These are phyloP conservation scores for Phytophthora sojae DNA, from an alignment of 352 stramenopile species.

Conservation along the genomic window DNA sequence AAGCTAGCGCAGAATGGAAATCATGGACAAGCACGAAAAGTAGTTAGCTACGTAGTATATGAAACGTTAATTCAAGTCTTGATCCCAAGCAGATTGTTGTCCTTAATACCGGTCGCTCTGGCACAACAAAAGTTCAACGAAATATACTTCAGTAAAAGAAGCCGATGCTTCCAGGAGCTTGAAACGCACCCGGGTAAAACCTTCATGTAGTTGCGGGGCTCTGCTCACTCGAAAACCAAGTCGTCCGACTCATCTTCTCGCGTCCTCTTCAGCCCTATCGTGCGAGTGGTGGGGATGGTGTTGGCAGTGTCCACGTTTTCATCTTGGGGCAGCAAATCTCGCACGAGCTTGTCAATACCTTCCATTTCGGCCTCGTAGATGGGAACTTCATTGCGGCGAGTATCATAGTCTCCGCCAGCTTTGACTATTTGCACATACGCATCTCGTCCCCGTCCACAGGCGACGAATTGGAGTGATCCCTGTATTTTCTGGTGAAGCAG, in stretches of 20 bases:
- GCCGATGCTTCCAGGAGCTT: not conserved
- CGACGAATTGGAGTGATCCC: constrained; percentile 3
- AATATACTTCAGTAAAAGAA: not conserved
- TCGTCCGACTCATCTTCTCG: not conserved
- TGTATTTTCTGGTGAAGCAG: constrained; percentile 10
- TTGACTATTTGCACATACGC: constrained; percentile 8
- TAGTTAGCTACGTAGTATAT: too few relatives aligned
- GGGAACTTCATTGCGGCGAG: not conserved
- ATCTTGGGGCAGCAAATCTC: not conserved
- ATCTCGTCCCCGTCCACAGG: constrained; percentile 7
- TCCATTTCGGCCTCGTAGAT: constrained; percentile 4
- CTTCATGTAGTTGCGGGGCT: not conserved
- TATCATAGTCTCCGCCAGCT: constrained; percentile 14
- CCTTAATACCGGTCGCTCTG: too few relatives aligned
- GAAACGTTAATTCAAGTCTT: too few relatives aligned
- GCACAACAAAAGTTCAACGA: not conserved
- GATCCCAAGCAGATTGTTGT: too few relatives aligned
- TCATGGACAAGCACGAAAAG: too few relatives aligned
- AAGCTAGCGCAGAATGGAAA: too few relatives aligned
- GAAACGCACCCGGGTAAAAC: not conserved
- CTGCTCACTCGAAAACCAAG: not conserved
- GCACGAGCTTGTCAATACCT: not conserved
- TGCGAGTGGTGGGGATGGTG: not conserved
- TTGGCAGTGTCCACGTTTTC: not conserved
- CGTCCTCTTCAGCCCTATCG: not conserved